Percentiles rank a stretch among this genome's conserved stretches.
These are phyloP conservation scores for Ramichloridium luteum DNA, from an alignment of 2,329 filamentous ascomycete species.

Conservation along the genomic window DNA sequence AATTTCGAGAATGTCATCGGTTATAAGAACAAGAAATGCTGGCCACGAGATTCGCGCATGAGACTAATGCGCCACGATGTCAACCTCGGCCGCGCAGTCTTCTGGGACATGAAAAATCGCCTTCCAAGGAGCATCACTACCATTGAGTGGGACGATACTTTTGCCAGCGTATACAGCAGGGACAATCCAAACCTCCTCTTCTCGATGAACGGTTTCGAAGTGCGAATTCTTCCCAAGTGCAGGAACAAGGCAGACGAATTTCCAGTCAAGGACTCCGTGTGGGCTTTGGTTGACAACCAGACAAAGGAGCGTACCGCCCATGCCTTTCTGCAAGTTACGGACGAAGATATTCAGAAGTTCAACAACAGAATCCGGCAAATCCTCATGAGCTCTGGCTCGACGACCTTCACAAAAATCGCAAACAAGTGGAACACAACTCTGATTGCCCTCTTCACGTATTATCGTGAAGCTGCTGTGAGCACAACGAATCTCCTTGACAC, in stretches of 20 bases:
- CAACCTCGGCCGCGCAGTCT: constrained; percentile 90
- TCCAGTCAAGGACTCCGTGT: constrained; percentile 93
- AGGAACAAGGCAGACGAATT: constrained; percentile 95
- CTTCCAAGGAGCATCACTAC: constrained; percentile 89
- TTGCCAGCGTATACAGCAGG: constrained; percentile 92
- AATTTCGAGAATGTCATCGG: constrained; percentile 99
- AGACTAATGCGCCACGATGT: constrained; percentile 97
- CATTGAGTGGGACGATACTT: constrained; percentile 98
- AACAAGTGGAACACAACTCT: constrained; percentile 99
- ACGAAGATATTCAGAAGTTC: constrained; percentile 97
- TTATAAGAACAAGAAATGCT: constrained; percentile 99
- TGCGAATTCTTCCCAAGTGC: constrained; percentile 88
- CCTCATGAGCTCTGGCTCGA: constrained; percentile 97
- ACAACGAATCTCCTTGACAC: constrained; percentile 90
- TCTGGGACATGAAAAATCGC: constrained; percentile 98
- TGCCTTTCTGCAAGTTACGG: constrained; percentile 93
- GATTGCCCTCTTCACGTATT: constrained; percentile 96
- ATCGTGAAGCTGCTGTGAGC: constrained; percentile 91
- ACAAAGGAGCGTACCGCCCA: constrained; percentile 95
- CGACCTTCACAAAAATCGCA: constrained; percentile 98
- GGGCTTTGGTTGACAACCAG: constrained; percentile 92
- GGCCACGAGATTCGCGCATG: constrained; percentile 96
- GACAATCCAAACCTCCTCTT: constrained; percentile 96
- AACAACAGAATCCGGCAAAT: constrained; percentile 98
- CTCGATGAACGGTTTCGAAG: constrained; percentile 96